phyloP scores from a whole-genome alignment of 2,329 filamentous ascomycete species.

The Penicillium palitans region DNA sequence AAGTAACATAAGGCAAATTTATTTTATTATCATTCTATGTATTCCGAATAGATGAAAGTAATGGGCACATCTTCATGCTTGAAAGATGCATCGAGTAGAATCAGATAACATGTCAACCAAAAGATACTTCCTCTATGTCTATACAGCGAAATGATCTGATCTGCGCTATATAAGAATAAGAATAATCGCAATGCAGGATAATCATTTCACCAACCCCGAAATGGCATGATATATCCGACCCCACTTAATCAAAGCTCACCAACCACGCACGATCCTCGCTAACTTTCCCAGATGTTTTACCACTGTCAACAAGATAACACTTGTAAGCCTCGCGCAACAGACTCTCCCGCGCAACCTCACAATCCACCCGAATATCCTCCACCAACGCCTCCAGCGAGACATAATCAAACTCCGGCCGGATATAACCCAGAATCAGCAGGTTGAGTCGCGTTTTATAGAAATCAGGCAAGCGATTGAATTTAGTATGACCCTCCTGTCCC shows the following conservation, averaged over 20 bases:
- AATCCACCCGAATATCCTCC: constrained; percentile 85
- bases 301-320: constrained; percentile 41
- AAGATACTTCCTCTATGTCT: not conserved
- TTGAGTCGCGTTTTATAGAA: constrained; percentile 85
- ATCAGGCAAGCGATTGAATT: constrained; percentile 56
- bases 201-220: not conserved
- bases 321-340: constrained; percentile 65
- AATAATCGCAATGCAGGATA: constrained; percentile 1
- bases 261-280: constrained; percentile 38
- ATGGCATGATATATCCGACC: not conserved
- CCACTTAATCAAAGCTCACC: constrained; percentile 28
- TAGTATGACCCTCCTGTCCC: constrained; percentile 26
- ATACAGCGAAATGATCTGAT: not conserved
- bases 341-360: constrained; percentile 75
- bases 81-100: not conserved
- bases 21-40: not conserved
- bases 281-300: constrained; percentile 31
- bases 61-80: not conserved
- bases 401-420: constrained; percentile 88
- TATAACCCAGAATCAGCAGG: constrained; percentile 79
- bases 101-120: not conserved
- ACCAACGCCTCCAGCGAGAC: constrained; percentile 77
- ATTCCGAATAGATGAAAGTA: not conserved
- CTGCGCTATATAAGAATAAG: not conserved
- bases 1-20: no score